Base-by-base conservation (phyloP, 495 filamentous ascomycete species). In the Xylaria cubensis region DNA sequence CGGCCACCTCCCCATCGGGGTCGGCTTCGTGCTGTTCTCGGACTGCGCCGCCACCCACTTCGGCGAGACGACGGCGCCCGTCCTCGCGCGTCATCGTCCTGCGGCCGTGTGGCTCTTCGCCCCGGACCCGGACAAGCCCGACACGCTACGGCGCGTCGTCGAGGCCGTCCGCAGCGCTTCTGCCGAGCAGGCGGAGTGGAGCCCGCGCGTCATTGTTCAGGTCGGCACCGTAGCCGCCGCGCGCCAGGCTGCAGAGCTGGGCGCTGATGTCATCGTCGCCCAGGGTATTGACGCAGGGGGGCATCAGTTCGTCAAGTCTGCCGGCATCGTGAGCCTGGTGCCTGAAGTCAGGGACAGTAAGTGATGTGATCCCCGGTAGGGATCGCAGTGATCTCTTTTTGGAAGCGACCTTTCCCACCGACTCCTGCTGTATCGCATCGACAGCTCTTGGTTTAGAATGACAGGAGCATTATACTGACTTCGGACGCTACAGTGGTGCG, bases 41-140 rank as follows among this genome's bases (percentile, higher is more conserved):
- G 42, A 72, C 9, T 76, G 77, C 32, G 64, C 74, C 2, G 21
- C 58, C 0, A 4, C 26, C 3, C 72, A 81, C 62, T 83, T 85
- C 70, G 65, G 56, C n/a, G 56, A 73, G 44, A 83, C 78, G 9
- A 69, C 74, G 12, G 72, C 82, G 2, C 83, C 83, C 3, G 69
- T 84, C 19, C 73, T 85, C 80, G 71, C 59, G 48, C 78, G 81
- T 15, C 87, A 86, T 76, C 82, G 79, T 4, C 92, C 93, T 0
- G 87, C 86, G 32, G 93, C 92, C 0, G 85, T 89, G 5, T 96
- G 93, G 93, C 82, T 96, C n/a, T 95, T 90, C 71, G 92, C 92
- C 0, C 89, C 91, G 0, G 76, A 81, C 9, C 73, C 79, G 1
- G 82, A 87, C 7, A 79, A 88, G 19, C 80, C 84, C 4, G 73